These are phyloP conservation scores for Pseudoneurospora amorphoporcata DNA, from an alignment of 495 filamentous ascomycete species.

Conservation along the genomic window DNA sequence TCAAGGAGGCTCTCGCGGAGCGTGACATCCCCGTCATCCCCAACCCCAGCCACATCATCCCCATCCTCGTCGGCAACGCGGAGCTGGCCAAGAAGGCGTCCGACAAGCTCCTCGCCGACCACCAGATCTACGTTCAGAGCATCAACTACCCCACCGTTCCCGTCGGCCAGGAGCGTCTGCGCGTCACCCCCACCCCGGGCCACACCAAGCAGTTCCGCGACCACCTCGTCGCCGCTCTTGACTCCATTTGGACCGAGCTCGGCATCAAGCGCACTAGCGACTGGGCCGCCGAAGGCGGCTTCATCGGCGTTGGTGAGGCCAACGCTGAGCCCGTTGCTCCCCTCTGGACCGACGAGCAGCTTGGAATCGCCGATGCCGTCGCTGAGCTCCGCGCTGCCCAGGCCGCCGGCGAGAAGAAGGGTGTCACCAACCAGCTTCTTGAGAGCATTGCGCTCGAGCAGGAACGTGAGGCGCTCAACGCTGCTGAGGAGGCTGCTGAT, in stretches of 20 bases:
- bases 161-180: constrained; percentile 86
- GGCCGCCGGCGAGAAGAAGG: constrained; percentile 1
- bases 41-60: constrained; percentile 93
- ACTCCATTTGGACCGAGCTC: constrained; percentile 77
- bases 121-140: constrained; percentile 92
- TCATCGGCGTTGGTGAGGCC: constrained; percentile 79
- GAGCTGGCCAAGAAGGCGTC: constrained; percentile 85
- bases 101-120: constrained; percentile 76
- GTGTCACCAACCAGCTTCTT: constrained; percentile 25
- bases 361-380: constrained; percentile 52
- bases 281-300: constrained; percentile 85
- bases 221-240: constrained; percentile 74
- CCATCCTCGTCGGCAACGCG: constrained; percentile 86
- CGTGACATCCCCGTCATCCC: constrained; percentile 94
- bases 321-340: constrained; percentile 42
- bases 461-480: constrained; percentile 7
- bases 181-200: constrained; percentile 91
- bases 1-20: constrained; percentile 67
- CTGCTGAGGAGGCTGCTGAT: constrained; percentile 16
- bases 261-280: constrained; percentile 84
- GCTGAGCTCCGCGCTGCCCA: constrained; percentile 41
- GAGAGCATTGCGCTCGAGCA: constrained; percentile 21
- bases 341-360: constrained; percentile 82
- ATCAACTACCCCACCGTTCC: constrained; percentile 99
- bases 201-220: constrained; percentile 73